Base-by-base conservation (phyloP, 1,139 yeast species). In the Kluyveromyces marxianus region DNA sequence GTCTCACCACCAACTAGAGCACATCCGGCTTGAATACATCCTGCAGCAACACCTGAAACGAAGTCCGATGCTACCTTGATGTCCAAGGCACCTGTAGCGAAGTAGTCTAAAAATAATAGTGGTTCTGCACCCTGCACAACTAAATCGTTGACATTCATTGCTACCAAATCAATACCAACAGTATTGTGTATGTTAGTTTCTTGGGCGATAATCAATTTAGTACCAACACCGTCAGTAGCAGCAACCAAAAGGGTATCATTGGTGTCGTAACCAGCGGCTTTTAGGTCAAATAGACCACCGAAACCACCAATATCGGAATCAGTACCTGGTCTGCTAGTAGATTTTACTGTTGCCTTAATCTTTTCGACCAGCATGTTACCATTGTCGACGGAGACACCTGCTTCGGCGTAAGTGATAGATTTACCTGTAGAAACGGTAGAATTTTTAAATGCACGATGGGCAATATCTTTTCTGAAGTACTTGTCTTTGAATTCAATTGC, bases 51-150 rank as follows among this genome's bases (percentile, higher is more conserved):
- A 66, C 98, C 98, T 51, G 80, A 74, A 43, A 94, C 97, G 59
- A 94, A 94, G 54, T 81, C 83, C 35, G 95, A 82, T 5, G 97
- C 96, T 39, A 87, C 75, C 49, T 76, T 72, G 54, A 89, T 79
- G 57, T 90, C 96, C 51, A 94, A 77, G 62, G 88, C 83, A 43
- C 97, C 96, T 47, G 95, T 84, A 25, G 99, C 98, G 69, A 85
- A 94, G 71, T 94, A 94, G 69, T 94, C 99, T 57, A 94, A 75
- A 72, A 94, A 94, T 65, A 94, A 77, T 54, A 94, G 75, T 47
- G 98, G 97, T 68, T 94, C 98, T 38, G 98, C 98, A 62, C 99
- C 98, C 72, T 94, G 98, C 31, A 92, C 98, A 49, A 94, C 89
- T 62, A 94, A 76, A 68, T 94, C 99, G 63, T 92, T 92, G 44